Evolutionary conservation across 345 rosid genomes (phyloP).

Genomic region (Anacardium occidentale): DNA sequence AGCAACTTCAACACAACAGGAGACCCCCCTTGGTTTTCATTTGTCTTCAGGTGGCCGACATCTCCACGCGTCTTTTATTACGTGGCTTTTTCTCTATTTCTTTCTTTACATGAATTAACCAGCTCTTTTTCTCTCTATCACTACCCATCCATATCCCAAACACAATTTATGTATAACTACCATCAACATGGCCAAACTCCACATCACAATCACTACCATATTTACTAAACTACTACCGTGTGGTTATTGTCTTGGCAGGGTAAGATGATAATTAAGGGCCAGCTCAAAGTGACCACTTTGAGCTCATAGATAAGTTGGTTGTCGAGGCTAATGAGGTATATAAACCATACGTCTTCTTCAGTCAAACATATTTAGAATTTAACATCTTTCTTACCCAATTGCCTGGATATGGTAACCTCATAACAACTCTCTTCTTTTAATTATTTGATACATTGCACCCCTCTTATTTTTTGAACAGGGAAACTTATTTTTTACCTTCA

Average conservation of each 20-base stretch:
- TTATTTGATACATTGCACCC: no score
- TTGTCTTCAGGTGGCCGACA: constrained; percentile 41
- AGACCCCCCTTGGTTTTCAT: constrained; percentile 9
- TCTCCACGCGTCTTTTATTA: constrained; percentile 18
- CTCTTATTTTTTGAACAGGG: not conserved
- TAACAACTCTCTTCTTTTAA: constrained; percentile 6
- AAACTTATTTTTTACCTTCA: not conserved
- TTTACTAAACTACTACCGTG: no score
- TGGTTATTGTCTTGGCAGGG: not conserved
- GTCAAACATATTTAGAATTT: not conserved
- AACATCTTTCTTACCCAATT: not conserved
- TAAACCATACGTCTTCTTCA: not conserved
- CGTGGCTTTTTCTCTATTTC: not conserved
- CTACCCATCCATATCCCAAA: no score
- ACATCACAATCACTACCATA: no score
- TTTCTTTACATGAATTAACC: no score
- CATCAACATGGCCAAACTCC: no score
- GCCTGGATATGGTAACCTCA: not conserved
- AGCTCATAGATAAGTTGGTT: not conserved
- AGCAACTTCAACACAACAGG: constrained; percentile 1
- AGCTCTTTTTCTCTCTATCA: no score
- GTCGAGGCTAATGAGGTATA: constrained; percentile 18
- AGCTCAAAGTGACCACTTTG: not conserved
- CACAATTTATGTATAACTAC: no score
- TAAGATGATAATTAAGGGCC: not conserved